Evolutionary conservation across 2,329 filamentous ascomycete genomes (phyloP), one percentile per base, ranked within the genome.

Genomic region (Pseudogymnoascus sp.): DNA sequence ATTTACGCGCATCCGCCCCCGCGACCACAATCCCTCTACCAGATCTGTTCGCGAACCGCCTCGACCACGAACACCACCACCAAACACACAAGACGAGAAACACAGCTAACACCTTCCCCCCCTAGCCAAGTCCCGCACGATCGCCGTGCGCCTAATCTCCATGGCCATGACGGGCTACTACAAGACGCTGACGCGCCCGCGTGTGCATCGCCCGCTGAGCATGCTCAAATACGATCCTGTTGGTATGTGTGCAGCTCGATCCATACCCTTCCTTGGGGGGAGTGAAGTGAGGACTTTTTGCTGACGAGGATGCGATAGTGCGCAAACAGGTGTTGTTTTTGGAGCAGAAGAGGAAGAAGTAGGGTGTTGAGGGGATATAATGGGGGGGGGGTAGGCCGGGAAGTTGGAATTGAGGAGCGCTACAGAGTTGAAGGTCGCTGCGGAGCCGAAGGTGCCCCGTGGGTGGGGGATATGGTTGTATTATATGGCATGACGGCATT

Each of bases 101-200:
- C 46, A 24, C 37, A 41, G 56, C 46, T 37, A 38, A 61, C 6
- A 10, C 59, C 2, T 33, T 2, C 56, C 3, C 38, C 19, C 62
- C 10, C 28, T 10, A 74, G 73, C 62, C 28, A 98, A 98, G 82
- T 90, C 93, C 74, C 91, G 96, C 76, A 89, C 93, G 69, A 88
- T 99, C 75, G 85, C 90, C 74, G 93, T 97, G 76, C 93, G 95
- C 75, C 89, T 99, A 69, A 82, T 99, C 76, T 96, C 92, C 67
- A 99, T 99, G 95, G 95, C 95, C 75, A 89, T 96, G 89, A 99
- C 95, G 26, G 95, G 95, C 73, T 99, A 92, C 84, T 99, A 93
- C 83, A 93, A 93, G 77, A 96, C 91, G 62, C 87, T 96, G 77
- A 83, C 89, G 70, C 88, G 96, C 64, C 93, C 92, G 11, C 88